These are phyloP conservation scores for Leishmania aethiopica DNA, from an alignment of 208 protist species.

Conservation along the genomic window DNA sequence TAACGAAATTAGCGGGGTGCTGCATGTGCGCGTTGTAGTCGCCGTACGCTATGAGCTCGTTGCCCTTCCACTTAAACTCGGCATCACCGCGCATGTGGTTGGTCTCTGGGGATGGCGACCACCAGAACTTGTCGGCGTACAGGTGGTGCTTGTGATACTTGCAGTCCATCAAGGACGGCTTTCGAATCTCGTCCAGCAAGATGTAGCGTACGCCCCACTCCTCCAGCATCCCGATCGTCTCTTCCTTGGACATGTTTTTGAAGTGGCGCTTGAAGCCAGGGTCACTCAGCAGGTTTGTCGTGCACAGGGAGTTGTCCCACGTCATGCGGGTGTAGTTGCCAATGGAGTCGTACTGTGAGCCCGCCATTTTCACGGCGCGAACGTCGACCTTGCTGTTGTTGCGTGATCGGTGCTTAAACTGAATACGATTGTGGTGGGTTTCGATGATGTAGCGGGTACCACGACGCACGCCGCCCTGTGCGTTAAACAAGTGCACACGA, in stretches of 20 bases:
- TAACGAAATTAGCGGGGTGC: constrained; percentile 37
- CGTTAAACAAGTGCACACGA: constrained; percentile 58
- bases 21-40: constrained; percentile 64
- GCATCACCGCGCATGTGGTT: constrained; percentile 76
- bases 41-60: constrained; percentile 75
- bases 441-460: constrained; percentile 77
- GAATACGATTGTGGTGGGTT: constrained; percentile 54
- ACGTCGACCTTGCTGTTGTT: constrained; percentile 57
- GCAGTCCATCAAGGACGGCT: constrained; percentile 70
- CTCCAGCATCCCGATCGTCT: constrained; percentile 73
- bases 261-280: constrained; percentile 42
- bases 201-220: constrained; percentile 85
- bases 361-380: constrained; percentile 57
- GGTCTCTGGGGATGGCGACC: constrained; percentile 70
- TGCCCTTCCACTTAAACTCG: constrained; percentile 85
- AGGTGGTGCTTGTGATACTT: constrained; percentile 79
- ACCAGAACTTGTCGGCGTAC: constrained; percentile 86
- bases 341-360: constrained; percentile 62
- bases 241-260: constrained; percentile 52
- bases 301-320: constrained; percentile 60
- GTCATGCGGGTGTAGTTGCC: constrained; percentile 67
- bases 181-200: constrained; percentile 80
- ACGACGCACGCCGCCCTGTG: constrained; percentile 40
- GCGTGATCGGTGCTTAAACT: constrained; percentile 64
- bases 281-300: constrained; percentile 68